Percentiles rank a stretch among this genome's conserved stretches.
Evolutionary conservation across 257 asterid species (phyloP).

Genomic region (Penstemon newberryi): DNA sequence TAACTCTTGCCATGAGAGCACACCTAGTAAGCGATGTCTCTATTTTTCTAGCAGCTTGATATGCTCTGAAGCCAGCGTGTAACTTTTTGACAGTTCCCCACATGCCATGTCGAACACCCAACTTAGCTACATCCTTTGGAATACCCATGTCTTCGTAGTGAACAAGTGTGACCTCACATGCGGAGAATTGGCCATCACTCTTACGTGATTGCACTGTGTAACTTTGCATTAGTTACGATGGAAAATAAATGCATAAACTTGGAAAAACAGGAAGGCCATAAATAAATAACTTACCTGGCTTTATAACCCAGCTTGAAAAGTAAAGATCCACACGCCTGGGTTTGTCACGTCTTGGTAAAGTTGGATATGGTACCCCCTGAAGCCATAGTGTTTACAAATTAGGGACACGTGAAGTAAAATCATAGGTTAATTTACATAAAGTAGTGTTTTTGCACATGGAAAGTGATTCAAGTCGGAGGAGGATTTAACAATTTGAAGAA

Average conservation of each 20-base stretch:
- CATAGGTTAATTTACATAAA: background rate
- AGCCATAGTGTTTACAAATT: conserved; percentile 27
- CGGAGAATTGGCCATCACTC: conserved; percentile 71
- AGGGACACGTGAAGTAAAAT: conserved; percentile 3
- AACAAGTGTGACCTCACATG: conserved; percentile 80
- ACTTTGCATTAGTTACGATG: background rate
- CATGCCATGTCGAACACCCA: conserved; percentile 97
- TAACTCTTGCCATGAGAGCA: conserved; percentile 52
- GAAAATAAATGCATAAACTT: background rate
- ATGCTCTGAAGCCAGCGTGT: conserved; percentile 79
- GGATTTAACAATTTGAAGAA: background rate
- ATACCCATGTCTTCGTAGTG: conserved; percentile 99
- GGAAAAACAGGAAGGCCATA: background rate
- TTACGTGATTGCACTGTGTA: conserved; percentile 67
- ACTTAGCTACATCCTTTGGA: conserved; percentile 88
- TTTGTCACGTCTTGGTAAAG: conserved; percentile 73
- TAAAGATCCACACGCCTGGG: conserved; percentile 90
- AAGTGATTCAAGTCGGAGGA: too few species aligned
- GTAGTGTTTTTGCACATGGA: too few species aligned
- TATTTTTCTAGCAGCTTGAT: conserved; percentile 51
- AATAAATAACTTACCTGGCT: conserved; percentile 41
- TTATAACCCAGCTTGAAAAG: conserved; percentile 93
- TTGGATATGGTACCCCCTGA: conserved; percentile 78
- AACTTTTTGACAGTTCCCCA: conserved; percentile 97
- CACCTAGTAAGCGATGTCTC: conserved; percentile 47